phyloP scores from a whole-genome alignment of 805 yeast genomes.

The Starmerella khaoyaiensis region DNA sequence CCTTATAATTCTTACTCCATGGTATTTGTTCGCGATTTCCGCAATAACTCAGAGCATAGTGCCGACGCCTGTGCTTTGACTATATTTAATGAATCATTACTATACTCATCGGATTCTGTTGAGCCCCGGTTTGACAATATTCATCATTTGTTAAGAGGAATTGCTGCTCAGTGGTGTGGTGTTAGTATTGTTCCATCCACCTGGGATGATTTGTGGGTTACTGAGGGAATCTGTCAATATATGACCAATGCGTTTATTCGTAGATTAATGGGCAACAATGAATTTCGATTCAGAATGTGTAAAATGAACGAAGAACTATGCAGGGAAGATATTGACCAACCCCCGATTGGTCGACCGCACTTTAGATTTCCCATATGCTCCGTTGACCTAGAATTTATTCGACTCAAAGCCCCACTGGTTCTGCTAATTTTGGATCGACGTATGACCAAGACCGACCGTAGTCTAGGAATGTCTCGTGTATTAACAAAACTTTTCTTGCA shows the following conservation, averaged over 20 bases:
- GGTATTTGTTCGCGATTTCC: constrained; percentile 41
- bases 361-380: constrained; percentile 51
- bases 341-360: constrained; percentile 66
- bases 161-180: constrained; percentile 89
- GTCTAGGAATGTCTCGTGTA: constrained; percentile 83
- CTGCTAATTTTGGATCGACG: constrained; percentile 73
- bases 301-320: constrained; percentile 52
- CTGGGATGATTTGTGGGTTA: constrained; percentile 77
- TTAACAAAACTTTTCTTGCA: constrained; percentile 83
- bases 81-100: constrained; percentile 42
- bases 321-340: constrained; percentile 59
- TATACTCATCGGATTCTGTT: constrained; percentile 60
- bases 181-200: constrained; percentile 73
- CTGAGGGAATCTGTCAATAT: constrained; percentile 68
- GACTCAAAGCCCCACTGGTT: constrained; percentile 74
- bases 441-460: constrained; percentile 91
- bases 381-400: constrained; percentile 53
- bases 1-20: constrained; percentile 77
- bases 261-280: constrained; percentile 69
- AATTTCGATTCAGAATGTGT: constrained; percentile 60
- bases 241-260: constrained; percentile 66
- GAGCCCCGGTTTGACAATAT: constrained; percentile 69
- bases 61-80: constrained; percentile 67
- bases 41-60: constrained; percentile 33
- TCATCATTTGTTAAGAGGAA: constrained; percentile 49